Conservation (phyloP, 192 early-diverging fungal species). For the Backusella mclennaniae region DNA sequence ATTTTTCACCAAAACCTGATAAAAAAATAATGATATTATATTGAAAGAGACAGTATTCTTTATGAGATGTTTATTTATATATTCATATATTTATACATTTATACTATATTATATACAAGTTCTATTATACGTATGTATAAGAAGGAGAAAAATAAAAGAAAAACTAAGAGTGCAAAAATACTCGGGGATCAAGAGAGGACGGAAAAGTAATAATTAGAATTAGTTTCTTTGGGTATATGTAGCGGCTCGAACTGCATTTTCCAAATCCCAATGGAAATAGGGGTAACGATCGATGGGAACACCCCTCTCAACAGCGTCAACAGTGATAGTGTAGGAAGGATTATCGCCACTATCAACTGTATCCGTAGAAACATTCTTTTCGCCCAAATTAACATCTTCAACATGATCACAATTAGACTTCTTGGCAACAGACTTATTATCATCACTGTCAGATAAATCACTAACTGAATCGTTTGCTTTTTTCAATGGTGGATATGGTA, state of each 20-base stretch:
- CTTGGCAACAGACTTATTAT: constrained; percentile 8
- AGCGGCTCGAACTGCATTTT: constrained; percentile 21
- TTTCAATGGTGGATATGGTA: neutral
- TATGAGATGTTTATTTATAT: neutral
- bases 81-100: neutral
- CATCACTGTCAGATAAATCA: neutral
- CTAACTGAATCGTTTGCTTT: neutral
- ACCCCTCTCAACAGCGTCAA: neutral
- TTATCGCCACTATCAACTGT: neutral
- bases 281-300: constrained; percentile 16
- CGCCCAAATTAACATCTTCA: constrained; percentile 12
- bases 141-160: neutral
- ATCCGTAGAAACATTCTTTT: neutral
- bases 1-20: neutral
- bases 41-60: neutral
- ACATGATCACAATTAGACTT: constrained; percentile 7
- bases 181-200: neutral
- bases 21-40: too few species aligned
- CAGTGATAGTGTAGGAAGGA: neutral
- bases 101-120: neutral
- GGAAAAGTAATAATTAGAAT: neutral
- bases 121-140: neutral
- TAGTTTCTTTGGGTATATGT: neutral
- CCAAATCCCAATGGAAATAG: constrained; percentile 30
- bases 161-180: neutral